A percentile compares a stretch with the other conserved stretches of the same genome.
Conservation (phyloP, 306 rosid genomes). For the Astragalus membranaceus region DNA sequence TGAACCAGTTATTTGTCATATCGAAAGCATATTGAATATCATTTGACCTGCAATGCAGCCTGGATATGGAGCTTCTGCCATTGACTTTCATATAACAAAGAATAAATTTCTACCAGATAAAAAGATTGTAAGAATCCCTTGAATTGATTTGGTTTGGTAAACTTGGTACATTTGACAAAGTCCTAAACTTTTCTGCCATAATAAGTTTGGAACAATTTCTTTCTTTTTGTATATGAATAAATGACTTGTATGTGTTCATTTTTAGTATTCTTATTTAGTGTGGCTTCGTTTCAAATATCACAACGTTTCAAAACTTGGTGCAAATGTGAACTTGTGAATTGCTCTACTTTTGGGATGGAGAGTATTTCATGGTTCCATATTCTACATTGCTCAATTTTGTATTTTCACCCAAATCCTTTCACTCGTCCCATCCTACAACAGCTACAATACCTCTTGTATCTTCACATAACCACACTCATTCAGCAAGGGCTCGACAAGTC, state of each 20-base stretch:
- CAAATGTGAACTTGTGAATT: not conserved
- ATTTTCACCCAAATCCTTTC: too few species aligned
- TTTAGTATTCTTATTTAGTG: not conserved
- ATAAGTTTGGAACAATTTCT: not conserved
- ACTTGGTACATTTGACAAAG: not conserved
- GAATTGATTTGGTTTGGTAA: conserved; percentile 11
- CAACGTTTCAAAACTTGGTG: not conserved
- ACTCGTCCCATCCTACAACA: too few species aligned
- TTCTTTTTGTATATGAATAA: not conserved
- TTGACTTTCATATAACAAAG: conserved; percentile 69
- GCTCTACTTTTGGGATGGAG: not conserved
- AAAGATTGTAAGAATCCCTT: conserved; percentile 67
- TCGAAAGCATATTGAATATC: conserved; percentile 7
- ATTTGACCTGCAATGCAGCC: conserved; percentile 48
- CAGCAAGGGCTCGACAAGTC: too few species aligned
- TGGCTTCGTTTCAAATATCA: not conserved
- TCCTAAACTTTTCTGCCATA: not conserved
- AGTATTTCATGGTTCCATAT: not conserved
- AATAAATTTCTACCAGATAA: conserved; percentile 31
- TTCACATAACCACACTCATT: too few species aligned
- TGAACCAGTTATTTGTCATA: not conserved
- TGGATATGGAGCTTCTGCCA: conserved; percentile 61
- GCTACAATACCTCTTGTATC: too few species aligned
- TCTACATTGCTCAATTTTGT: too few species aligned
- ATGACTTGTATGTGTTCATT: not conserved